Percentiles rank a stretch among this genome's conserved stretches.
Evolutionary conservation across 106 monocot genomes (phyloP).

Genomic region (Vanilla planifolia): DNA sequence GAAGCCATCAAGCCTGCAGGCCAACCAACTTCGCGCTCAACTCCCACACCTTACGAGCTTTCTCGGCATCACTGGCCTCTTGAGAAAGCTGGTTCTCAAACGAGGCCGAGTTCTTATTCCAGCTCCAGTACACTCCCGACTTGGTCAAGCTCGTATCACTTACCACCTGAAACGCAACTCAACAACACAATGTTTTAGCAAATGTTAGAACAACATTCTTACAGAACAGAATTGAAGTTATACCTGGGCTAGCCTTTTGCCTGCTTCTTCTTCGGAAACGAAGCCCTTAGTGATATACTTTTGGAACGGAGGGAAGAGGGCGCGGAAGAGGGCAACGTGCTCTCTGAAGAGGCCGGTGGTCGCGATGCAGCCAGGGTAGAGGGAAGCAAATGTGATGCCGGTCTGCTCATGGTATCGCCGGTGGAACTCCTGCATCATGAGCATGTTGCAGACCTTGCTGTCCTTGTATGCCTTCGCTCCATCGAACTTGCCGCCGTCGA

Average conservation of each 20-base stretch:
- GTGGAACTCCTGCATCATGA: conserved; percentile 97
- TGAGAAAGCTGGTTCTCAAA: conserved; percentile 91
- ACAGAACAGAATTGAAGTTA: too few species aligned
- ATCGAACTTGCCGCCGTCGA: conserved; percentile 74
- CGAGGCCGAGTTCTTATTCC: conserved; percentile 87
- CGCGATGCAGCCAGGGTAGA: conserved; percentile 95
- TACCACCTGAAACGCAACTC: conserved; percentile 81
- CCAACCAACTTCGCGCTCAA: conserved; percentile 81
- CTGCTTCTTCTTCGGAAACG: conserved; percentile 91
- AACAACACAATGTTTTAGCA: too few species aligned
- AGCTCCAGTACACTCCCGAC: conserved; percentile 98
- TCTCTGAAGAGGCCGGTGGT: conserved; percentile 93
- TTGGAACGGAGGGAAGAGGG: conserved; percentile 96
- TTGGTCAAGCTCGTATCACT: conserved; percentile 80
- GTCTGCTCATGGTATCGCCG: conserved; percentile 85
- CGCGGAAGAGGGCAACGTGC: conserved; percentile 81
- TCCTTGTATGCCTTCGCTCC: conserved; percentile 98
- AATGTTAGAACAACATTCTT: too few species aligned
- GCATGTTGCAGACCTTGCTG: conserved; percentile 99
- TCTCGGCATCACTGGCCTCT: conserved; percentile 86
- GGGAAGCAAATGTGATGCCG: conserved; percentile 73
- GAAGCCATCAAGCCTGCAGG: conserved; percentile 34
- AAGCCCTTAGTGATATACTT: conserved; percentile 94
- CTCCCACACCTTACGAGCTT: conserved; percentile 84
- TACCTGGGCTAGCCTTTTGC: conserved; percentile 90